Evolutionary conservation across 441 rosid species (phyloP), one percentile per base, ranked within the genome.

Genomic region (Kokia cookei): DNA sequence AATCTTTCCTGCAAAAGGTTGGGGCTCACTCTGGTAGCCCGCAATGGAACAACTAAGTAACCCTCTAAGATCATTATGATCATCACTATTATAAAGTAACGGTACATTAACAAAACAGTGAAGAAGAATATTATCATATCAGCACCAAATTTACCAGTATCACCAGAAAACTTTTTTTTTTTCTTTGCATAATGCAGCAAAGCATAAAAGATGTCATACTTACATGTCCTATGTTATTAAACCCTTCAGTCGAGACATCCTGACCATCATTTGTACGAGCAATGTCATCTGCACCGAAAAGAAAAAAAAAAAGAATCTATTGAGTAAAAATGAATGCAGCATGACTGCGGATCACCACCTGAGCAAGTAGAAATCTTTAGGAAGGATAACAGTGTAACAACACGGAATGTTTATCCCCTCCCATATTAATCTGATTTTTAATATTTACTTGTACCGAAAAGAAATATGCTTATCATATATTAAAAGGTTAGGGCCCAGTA

Each of bases 241-340:
- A 80, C 72, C 80, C 82, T 29, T 81, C 79, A 76, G 81, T 65
- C 63, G 81, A 78, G n/a, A 65, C 70, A 32, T 53, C 78, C 12
- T 72, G 45, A 14, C 72, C 82, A 69, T 78, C 47, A 77, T 72
- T 32, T 57, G 73, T 81, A 62, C 82, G 86, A 71, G 82, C 89
- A 59, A 65, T 71, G 68, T 82, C 93, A 81, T 73, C 81, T 62
- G 87, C 93, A 88, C 82, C 75, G 5, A 26, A 3, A 7, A 15
- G 2, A 79, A 54, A 19, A 17, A 24, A 57, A 26, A 26, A 55
- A 19, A 19, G 22, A 19, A 3, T 51, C 57, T 51, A 51, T 50
- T 60, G 64, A 32, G 57, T 24, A 68, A 74, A 76, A 42, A 55
- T 7, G 40, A 35, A 24, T 26, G 12, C 29, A 17, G 29, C 51